Base-by-base conservation (phyloP, 257 asterid genomes). In the Leonotis leonurus region DNA sequence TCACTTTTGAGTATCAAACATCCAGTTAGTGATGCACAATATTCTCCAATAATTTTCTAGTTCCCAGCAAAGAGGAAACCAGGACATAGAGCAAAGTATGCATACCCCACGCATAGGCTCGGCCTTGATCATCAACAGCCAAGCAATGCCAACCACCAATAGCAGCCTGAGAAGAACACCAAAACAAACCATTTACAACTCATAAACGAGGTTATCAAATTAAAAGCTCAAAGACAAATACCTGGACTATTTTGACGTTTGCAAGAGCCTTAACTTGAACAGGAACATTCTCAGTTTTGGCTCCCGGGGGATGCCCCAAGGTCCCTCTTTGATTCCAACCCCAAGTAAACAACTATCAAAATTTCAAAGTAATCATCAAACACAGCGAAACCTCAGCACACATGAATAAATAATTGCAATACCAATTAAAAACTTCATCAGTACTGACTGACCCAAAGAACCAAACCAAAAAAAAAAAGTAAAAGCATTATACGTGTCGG, bases 61-160 rank as follows among this genome's bases (percentile, higher is more conserved):
- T 27, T 64, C 49, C 32, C 30, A 27, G 46, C 53, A 62, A 62
- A 70, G 41, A 10, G 8, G 45, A 40, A 52, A 24, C 0, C 46
- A 3, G 48, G 52, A 9, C 3, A 6, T 29, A 39, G 60, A 60
- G 57, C 40, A 32, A 37, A 64, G 55, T 36, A 60, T 12, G 22
- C 72, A 27, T 83, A 89, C 99, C 99, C 97, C 99, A 93, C 40
- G 99, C 95, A 81, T 93, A 93, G 61, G 97, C 97, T 48, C 81
- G 92, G 60, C 99, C 97, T 73, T 85, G 87, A 79, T 93, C 88
- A 74, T 93, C 99, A 48, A 93, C 99, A 12, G 99, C 97, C 84
- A 93, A 82, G 79, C 99, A 93, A 78, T 93, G 99, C 99, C 99
- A 93, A 39, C 99, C 99, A 73, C 97, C 99, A 76, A 89, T 89